phyloP scores from a whole-genome alignment of 352 stramenopile species.

The Globisporangium uncinulatum region DNA sequence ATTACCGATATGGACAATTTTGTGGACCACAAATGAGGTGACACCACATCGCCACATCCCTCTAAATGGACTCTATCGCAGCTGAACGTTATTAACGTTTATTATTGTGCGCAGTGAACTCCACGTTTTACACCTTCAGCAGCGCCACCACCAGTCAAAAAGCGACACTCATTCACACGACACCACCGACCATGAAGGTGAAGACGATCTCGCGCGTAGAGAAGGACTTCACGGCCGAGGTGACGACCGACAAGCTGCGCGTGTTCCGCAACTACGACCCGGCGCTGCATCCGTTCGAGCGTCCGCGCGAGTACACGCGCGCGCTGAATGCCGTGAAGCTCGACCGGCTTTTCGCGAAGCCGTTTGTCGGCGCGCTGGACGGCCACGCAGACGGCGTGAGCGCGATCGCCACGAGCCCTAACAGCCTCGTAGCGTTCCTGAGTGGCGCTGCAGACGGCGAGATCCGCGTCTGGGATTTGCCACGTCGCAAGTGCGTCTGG shows the following conservation, averaged over 20 bases:
- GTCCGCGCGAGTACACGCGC: constrained; percentile 92
- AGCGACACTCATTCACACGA: too few relatives aligned
- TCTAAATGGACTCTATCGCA: too few relatives aligned
- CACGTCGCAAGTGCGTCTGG: constrained; percentile 91
- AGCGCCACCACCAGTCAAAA: too few relatives aligned
- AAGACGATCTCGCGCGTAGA: constrained; percentile 97
- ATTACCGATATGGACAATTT: too few relatives aligned
- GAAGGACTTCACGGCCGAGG: constrained; percentile 93
- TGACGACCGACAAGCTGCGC: constrained; percentile 90
- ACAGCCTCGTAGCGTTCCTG: constrained; percentile 84
- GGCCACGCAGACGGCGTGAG: constrained; percentile 97
- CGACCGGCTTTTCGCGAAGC: constrained; percentile 98
- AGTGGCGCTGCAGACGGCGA: constrained; percentile 91
- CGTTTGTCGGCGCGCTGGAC: constrained; percentile 96
- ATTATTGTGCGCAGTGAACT: not conserved
- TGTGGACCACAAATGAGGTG: too few relatives aligned
- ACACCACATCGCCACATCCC: too few relatives aligned
- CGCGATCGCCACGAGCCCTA: constrained; percentile 87
- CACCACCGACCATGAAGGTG: constrained; percentile 89
- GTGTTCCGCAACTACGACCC: constrained; percentile 97
- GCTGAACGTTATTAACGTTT: too few relatives aligned
- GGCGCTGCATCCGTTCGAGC: constrained; percentile 91
- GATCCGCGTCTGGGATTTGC: constrained; percentile 97
- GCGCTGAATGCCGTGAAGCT: constrained; percentile 98
- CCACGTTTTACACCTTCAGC: not conserved